Percentiles rank a stretch among this genome's conserved stretches.
Conservation (phyloP, 2,329 filamentous ascomycete genomes). For the Ophiocordyceps polyrhachis-furcata region DNA sequence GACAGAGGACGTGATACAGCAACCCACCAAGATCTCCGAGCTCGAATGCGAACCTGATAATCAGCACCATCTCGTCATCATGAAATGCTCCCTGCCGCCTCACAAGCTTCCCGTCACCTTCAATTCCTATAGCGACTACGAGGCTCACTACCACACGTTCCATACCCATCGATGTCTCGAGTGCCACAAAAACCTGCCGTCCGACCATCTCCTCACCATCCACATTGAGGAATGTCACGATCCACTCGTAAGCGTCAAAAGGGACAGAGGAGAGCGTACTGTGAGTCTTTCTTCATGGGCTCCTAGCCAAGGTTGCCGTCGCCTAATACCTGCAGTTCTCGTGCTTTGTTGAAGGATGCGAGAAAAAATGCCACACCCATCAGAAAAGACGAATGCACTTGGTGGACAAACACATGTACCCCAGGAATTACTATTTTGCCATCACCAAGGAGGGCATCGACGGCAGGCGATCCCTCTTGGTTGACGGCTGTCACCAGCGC, state of each 20-base stretch:
- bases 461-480: conserved; percentile 59
- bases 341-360: conserved; percentile 81
- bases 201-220: conserved; percentile 56
- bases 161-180: conserved; percentile 75
- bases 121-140: conserved; percentile 59
- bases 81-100: conserved; percentile 68
- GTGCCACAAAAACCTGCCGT: conserved; percentile 78
- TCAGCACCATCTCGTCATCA: conserved; percentile 25
- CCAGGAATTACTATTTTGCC: conserved; percentile 71
- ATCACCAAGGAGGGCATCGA: conserved; percentile 85
- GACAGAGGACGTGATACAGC: conserved; percentile 3
- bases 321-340: conserved; percentile 37
- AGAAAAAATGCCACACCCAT: conserved; percentile 63
- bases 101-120: conserved; percentile 57
- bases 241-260: conserved; percentile 50
- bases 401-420: conserved; percentile 88
- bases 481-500: conserved; percentile 28
- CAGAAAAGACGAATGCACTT: conserved; percentile 76
- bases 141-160: conserved; percentile 63
- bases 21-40: conserved; percentile 36
- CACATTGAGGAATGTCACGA: conserved; percentile 91
- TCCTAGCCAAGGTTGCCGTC: not conserved
- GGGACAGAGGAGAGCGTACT: conserved; percentile 71
- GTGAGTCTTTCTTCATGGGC: conserved; percentile 27
- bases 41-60: conserved; percentile 28